A percentile compares a stretch with the other conserved stretches of the same genome.
Conservation (phyloP, 176 grass and related monocot species). For the Carex kokanica region DNA sequence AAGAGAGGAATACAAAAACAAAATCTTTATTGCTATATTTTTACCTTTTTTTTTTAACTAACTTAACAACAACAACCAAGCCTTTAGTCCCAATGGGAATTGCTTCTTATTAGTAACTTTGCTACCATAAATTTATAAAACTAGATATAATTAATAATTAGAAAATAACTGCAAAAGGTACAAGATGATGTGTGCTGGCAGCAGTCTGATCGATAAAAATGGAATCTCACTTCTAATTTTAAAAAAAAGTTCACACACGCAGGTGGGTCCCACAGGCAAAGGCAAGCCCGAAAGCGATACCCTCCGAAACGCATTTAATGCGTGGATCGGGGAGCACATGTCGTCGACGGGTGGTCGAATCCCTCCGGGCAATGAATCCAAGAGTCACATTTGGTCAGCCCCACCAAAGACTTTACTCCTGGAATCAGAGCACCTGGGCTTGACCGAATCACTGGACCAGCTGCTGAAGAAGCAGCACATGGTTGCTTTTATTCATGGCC, state of each 20-base stretch:
- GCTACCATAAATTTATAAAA: too few species aligned
- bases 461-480: slow-evolving; percentile 79
- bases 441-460: slow-evolving; percentile 49
- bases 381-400: slow-evolving; percentile 61
- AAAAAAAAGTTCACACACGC: not conserved
- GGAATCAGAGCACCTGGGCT: slow-evolving; percentile 54
- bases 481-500: slow-evolving; percentile 88
- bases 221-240: not conserved
- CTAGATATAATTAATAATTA: too few species aligned
- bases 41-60: too few species aligned
- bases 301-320: slow-evolving; percentile 63
- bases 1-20: not conserved
- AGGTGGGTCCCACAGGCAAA: slow-evolving; percentile 54
- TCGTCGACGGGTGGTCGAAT: slow-evolving; percentile 55
- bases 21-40: not conserved
- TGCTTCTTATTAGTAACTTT: too few species aligned
- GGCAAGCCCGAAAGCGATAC: slow-evolving; percentile 35
- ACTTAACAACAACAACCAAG: too few species aligned
- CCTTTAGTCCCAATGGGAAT: too few species aligned
- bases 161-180: too few species aligned
- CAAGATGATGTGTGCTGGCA: too few species aligned
- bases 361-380: slow-evolving; percentile 71
- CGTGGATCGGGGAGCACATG: slow-evolving; percentile 84
- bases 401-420: slow-evolving; percentile 43
- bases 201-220: not conserved